Evolutionary conservation across 2,329 filamentous ascomycete species (phyloP).

Genomic region (Biscogniauxia sp.): DNA sequence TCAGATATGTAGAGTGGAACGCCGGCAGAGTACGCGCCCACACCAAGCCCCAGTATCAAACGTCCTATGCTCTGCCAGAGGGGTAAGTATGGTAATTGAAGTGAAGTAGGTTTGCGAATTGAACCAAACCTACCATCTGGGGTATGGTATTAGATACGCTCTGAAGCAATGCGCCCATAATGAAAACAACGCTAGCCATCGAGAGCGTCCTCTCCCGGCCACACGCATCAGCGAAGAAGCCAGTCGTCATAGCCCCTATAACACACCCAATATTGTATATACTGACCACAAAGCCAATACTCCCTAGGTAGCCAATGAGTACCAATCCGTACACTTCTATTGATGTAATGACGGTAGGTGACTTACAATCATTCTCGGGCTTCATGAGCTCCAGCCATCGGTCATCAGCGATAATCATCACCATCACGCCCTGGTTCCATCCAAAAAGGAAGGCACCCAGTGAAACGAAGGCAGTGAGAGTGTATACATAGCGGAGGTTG

Average conservation of each 20-base stretch:
- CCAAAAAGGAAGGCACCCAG: slow-evolving; percentile 32
- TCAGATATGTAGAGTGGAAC: slow-evolving; percentile 33
- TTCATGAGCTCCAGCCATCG: slow-evolving; percentile 30
- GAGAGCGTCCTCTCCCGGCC: slow-evolving; percentile 31
- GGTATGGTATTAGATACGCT: slow-evolving; percentile 24
- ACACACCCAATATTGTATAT: slow-evolving; percentile 33
- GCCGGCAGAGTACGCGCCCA: slow-evolving; percentile 31
- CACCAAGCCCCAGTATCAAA: slow-evolving; percentile 28
- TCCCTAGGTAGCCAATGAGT: slow-evolving; percentile 17
- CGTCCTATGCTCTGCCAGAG: slow-evolving; percentile 22
- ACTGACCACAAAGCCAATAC: slow-evolving; percentile 31
- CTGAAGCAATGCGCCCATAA: slow-evolving; percentile 26
- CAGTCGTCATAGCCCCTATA: slow-evolving; percentile 28
- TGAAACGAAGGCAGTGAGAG: slow-evolving; percentile 29
- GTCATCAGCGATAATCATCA: slow-evolving; percentile 32
- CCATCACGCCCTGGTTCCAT: slow-evolving; percentile 33
- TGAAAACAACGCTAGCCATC: slow-evolving; percentile 27
- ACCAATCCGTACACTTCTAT: background rate
- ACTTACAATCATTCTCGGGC: slow-evolving; percentile 28
- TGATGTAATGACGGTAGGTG: background rate
- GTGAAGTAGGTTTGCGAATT: background rate
- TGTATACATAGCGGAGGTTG: slow-evolving; percentile 30
- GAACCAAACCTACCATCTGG: slow-evolving; percentile 21
- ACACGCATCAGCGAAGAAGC: slow-evolving; percentile 27
- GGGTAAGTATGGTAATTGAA: background rate